Evolutionary conservation across 225 moss, liverwort and hornwort genomes (phyloP).

Genomic region (Thuidium tamariscinum): DNA sequence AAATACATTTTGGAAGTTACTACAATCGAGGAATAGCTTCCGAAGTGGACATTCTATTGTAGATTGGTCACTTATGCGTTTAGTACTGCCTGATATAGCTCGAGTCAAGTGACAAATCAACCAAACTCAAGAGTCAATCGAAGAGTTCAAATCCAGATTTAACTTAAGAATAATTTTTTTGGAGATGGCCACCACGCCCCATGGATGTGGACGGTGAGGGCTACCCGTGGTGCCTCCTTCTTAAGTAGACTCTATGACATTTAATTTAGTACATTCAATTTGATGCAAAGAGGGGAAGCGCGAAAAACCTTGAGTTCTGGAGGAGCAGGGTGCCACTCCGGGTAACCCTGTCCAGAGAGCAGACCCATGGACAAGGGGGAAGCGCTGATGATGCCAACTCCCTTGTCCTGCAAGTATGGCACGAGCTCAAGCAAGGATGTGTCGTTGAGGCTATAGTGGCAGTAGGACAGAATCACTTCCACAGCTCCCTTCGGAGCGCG

Average conservation of each 20-base stretch:
- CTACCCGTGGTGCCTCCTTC: background rate
- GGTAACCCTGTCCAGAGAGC: constrained; percentile 64
- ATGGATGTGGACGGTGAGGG: background rate
- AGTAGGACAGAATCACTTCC: constrained; percentile 74
- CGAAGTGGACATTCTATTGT: background rate
- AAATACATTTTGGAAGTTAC: background rate
- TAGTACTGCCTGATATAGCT: background rate
- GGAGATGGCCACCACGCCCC: background rate
- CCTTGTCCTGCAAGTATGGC: constrained; percentile 83
- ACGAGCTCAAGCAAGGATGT: constrained; percentile 52
- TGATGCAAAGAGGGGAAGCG: background rate
- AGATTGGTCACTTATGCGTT: background rate
- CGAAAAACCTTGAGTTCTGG: constrained; percentile 55
- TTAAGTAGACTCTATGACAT: background rate
- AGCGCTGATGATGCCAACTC: constrained; percentile 85
- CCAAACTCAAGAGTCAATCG: background rate
- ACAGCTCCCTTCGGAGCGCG: constrained; percentile 64
- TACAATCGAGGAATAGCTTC: background rate
- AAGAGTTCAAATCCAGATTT: background rate
- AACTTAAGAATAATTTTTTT: no score
- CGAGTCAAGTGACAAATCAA: background rate
- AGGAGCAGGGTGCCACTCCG: constrained; percentile 95
- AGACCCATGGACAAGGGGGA: constrained; percentile 94
- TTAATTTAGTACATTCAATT: background rate
- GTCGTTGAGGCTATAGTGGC: constrained; percentile 81